These are phyloP conservation scores for Geosmithia morbida DNA, from an alignment of 2,329 filamentous ascomycete species.

Conservation along the genomic window DNA sequence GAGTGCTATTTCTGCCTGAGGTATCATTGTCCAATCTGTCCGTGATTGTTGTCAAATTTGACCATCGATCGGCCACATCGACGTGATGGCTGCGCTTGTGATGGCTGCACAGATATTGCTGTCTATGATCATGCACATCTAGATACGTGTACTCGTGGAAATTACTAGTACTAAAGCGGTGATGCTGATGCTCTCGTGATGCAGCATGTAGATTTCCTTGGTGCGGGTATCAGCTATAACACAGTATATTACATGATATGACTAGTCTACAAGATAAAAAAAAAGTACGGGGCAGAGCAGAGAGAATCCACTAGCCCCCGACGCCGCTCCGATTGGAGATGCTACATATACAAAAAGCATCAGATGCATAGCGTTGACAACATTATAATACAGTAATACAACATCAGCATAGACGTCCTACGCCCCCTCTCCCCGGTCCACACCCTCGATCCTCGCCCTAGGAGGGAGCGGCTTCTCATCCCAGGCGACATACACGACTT, in stretches of 20 bases:
- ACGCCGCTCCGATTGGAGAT: not conserved
- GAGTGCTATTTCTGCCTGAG: not conserved
- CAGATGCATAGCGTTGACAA: not conserved
- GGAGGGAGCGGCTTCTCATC: slow-evolving; percentile 13
- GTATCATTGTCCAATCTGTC: not conserved
- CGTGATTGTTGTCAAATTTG: too few species aligned
- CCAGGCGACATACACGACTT: slow-evolving; percentile 33
- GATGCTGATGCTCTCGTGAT: too few species aligned
- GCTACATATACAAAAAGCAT: not conserved
- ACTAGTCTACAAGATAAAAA: not conserved
- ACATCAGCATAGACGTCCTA: not conserved
- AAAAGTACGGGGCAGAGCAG: not conserved
- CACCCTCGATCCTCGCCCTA: not conserved
- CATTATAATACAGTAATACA: not conserved
- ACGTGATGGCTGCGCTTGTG: too few species aligned
- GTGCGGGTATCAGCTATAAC: too few species aligned
- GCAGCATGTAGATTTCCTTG: too few species aligned
- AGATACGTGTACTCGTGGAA: too few species aligned
- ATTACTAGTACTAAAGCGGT: too few species aligned
- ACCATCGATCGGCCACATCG: too few species aligned
- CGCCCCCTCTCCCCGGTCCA: not conserved
- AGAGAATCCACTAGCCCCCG: not conserved
- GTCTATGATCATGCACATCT: too few species aligned
- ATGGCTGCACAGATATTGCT: too few species aligned
- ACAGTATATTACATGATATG: not conserved